phyloP scores from a whole-genome alignment of 1,284 basidiomycete species.

The Tylopilus sp. region DNA sequence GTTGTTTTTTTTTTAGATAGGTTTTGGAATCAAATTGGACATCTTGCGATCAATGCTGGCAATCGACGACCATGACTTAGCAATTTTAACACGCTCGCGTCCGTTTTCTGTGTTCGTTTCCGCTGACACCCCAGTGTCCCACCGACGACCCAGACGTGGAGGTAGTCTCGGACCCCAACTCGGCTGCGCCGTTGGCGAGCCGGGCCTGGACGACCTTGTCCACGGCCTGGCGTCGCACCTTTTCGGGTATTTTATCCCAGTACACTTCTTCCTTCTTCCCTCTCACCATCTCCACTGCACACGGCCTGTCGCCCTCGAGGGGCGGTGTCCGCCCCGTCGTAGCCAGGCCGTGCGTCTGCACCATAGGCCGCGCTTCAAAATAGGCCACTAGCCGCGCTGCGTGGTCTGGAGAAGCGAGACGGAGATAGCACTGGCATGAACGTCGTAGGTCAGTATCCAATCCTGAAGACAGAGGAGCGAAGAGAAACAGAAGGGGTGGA shows the following conservation, averaged over 20 bases:
- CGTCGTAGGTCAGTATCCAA: background rate
- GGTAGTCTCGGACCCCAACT: background rate
- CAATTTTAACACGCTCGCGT: slow-evolving; percentile 3
- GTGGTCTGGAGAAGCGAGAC: slow-evolving; percentile 51
- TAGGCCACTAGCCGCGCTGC: slow-evolving; percentile 43
- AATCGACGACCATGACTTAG: background rate
- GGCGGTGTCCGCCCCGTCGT: slow-evolving; percentile 31
- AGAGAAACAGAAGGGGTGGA: background rate
- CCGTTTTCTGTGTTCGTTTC: slow-evolving; percentile 13
- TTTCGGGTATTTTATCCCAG: slow-evolving; percentile 74
- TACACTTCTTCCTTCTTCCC: slow-evolving; percentile 68
- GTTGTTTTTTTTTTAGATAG: background rate
- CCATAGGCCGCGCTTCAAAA: slow-evolving; percentile 38
- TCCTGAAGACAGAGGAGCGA: background rate
- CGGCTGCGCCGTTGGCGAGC: background rate
- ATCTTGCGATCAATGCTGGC: background rate
- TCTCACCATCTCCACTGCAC: slow-evolving; percentile 52
- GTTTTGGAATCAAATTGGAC: background rate
- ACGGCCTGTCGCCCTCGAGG: slow-evolving; percentile 26
- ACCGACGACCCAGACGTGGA: background rate
- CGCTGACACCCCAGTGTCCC: background rate
- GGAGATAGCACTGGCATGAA: slow-evolving; percentile 63
- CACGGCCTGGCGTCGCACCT: slow-evolving; percentile 59
- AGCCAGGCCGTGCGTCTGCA: slow-evolving; percentile 52
- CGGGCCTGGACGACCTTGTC: slow-evolving; percentile 35